Conservation (phyloP, 352 stramenopile genomes). For the Phytophthora sansomeana region DNA sequence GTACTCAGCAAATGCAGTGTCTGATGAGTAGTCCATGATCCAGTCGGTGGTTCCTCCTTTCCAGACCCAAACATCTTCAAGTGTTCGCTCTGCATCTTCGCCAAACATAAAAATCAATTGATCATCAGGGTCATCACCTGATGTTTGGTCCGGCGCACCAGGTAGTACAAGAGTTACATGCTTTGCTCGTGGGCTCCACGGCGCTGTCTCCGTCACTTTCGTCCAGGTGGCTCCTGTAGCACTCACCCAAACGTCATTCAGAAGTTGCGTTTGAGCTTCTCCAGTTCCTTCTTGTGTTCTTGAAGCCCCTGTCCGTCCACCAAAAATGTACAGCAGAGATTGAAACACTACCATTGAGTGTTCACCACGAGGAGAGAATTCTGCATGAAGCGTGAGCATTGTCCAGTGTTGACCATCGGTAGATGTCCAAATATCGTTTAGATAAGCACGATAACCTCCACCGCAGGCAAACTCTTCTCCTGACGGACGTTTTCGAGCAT, state of each 20-base stretch:
- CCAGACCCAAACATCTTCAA: conserved; percentile 78
- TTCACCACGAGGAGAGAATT: conserved; percentile 65
- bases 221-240: conserved; percentile 58
- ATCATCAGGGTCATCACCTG: conserved; percentile 53
- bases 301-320: conserved; percentile 52
- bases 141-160: conserved; percentile 46
- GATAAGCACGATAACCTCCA: conserved; percentile 66
- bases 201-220: conserved; percentile 31
- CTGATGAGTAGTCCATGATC: conserved; percentile 56
- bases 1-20: conserved; percentile 50
- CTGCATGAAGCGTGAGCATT: conserved; percentile 48
- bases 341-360: conserved; percentile 75
- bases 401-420: conserved; percentile 66
- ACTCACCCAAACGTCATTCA: conserved; percentile 81
- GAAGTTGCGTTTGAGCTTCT: conserved; percentile 34
- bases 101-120: conserved; percentile 71
- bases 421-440: conserved; percentile 81
- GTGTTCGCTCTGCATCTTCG: conserved; percentile 62
- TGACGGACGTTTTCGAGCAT: conserved; percentile 51
- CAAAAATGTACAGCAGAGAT: conserved; percentile 63
- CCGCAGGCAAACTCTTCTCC: conserved; percentile 76
- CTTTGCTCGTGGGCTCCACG: conserved; percentile 67
- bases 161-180: conserved; percentile 55
- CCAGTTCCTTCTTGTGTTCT: conserved; percentile 27
- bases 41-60: conserved; percentile 40